Percentiles rank a stretch among this genome's conserved stretches.
Conservation (phyloP, 305 asterid species). For the Fraxinus paxiana region DNA sequence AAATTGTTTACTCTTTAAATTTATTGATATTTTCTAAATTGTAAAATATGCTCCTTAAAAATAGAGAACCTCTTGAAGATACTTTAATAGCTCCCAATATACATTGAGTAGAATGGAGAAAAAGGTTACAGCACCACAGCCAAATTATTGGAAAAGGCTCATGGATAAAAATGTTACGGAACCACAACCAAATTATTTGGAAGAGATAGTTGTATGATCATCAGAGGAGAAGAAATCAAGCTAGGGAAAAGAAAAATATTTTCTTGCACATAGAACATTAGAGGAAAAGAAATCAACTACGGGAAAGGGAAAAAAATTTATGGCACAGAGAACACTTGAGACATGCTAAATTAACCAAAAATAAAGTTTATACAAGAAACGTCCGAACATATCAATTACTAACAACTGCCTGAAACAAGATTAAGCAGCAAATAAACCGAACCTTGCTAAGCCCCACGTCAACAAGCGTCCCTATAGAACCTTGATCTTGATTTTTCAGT, state of each 20-base stretch:
- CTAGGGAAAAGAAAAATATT: background rate
- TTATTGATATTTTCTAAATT: too few species aligned
- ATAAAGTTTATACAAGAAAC: background rate
- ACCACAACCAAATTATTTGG: background rate
- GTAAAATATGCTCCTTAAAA: too few species aligned
- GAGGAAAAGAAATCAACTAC: background rate
- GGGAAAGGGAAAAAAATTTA: background rate
- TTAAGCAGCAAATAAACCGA: constrained; percentile 9
- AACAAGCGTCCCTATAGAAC: constrained; percentile 62
- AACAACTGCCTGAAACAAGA: constrained; percentile 21
- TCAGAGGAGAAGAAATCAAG: background rate
- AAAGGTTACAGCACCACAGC: background rate
- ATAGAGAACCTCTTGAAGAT: too few species aligned
- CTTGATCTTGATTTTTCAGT: constrained; percentile 38
- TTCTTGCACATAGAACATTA: background rate
- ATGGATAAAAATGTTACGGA: background rate
- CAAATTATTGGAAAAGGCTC: background rate
- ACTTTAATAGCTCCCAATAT: background rate
- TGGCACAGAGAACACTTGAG: background rate
- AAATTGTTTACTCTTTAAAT: too few species aligned
- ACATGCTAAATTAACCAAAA: background rate
- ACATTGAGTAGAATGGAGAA: background rate
- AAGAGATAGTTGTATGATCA: background rate
- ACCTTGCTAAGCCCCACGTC: constrained; percentile 96
- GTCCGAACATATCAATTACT: background rate